Conservation (phyloP, 1,284 basidiomycete genomes). For the Tylopilus orsonianus region DNA sequence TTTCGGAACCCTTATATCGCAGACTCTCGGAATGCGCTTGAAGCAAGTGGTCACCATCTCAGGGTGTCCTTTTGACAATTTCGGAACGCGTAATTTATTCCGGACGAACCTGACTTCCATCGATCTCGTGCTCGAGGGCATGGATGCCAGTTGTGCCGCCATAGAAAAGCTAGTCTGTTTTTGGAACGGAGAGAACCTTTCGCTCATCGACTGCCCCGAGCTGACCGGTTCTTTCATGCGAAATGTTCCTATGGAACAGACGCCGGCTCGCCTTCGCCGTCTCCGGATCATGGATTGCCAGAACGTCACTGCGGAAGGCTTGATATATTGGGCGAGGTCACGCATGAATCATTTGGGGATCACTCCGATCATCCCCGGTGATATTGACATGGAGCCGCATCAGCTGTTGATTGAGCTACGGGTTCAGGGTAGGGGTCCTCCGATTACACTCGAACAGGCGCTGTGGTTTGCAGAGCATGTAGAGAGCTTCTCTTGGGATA, state of each 20-base stretch:
- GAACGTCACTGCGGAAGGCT: neutral
- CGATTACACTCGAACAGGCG: slow-evolving; percentile 5
- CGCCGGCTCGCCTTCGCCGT: slow-evolving; percentile 4
- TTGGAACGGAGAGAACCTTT: slow-evolving; percentile 16
- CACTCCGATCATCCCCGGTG: neutral
- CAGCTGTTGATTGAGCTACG: slow-evolving; percentile 5
- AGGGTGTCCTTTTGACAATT: slow-evolving; percentile 9
- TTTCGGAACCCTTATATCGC: slow-evolving; percentile 6
- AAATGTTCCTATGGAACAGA: neutral
- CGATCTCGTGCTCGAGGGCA: slow-evolving; percentile 8
- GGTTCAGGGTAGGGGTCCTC: slow-evolving; percentile 7
- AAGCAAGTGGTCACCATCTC: slow-evolving; percentile 7
- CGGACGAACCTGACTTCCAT: slow-evolving; percentile 2
- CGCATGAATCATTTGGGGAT: slow-evolving; percentile 6
- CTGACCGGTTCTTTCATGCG: slow-evolving; percentile 10
- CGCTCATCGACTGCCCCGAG: slow-evolving; percentile 11
- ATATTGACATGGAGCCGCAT: slow-evolving; percentile 1
- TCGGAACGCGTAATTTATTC: slow-evolving; percentile 2
- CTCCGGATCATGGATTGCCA: slow-evolving; percentile 16
- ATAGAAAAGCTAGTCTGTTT: slow-evolving; percentile 8
- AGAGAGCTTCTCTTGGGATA: slow-evolving; percentile 8
- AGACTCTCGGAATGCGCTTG: slow-evolving; percentile 4
- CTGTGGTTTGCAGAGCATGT: slow-evolving; percentile 10
- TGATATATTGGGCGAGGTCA: slow-evolving; percentile 5
- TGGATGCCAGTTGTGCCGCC: neutral